Evolutionary conservation across 1,284 basidiomycete genomes (phyloP).

Genomic region (Ganoderma lingzhi): DNA sequence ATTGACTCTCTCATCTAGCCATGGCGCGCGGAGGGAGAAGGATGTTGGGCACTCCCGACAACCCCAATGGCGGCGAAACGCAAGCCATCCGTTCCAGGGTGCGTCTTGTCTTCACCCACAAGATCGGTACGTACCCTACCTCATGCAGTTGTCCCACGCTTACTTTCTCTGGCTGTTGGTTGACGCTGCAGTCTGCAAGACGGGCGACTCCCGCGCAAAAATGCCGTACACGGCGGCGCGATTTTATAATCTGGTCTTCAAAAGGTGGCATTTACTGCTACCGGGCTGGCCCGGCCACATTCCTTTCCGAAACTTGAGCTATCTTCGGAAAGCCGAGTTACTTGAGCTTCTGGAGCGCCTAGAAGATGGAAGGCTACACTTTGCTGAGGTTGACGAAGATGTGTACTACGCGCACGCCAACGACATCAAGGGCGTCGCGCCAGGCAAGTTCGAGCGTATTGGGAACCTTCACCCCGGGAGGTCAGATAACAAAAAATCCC

Average conservation of each 20-base stretch:
- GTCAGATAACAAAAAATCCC: conserved; percentile 15
- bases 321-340: conserved; percentile 1
- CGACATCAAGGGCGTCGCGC: conserved; percentile 3
- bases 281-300: background rate
- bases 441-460: background rate
- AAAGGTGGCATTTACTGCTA: background rate
- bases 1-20: background rate
- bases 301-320: background rate
- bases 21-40: conserved; percentile 3
- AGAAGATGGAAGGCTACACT: background rate
- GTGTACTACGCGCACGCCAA: background rate
- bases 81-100: background rate
- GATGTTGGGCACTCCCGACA: conserved; percentile 1
- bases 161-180: background rate
- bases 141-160: background rate
- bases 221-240: background rate
- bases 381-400: background rate
- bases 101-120: background rate
- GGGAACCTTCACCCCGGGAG: conserved; percentile 7
- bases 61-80: background rate
- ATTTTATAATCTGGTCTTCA: background rate
- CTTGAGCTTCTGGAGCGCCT: background rate
- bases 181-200: background rate
- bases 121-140: background rate
- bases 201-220: background rate